Percentiles rank a stretch among this genome's conserved stretches.
phyloP scores from a whole-genome alignment of 2,329 filamentous ascomycete genomes.

The Orbilia oligospora region DNA sequence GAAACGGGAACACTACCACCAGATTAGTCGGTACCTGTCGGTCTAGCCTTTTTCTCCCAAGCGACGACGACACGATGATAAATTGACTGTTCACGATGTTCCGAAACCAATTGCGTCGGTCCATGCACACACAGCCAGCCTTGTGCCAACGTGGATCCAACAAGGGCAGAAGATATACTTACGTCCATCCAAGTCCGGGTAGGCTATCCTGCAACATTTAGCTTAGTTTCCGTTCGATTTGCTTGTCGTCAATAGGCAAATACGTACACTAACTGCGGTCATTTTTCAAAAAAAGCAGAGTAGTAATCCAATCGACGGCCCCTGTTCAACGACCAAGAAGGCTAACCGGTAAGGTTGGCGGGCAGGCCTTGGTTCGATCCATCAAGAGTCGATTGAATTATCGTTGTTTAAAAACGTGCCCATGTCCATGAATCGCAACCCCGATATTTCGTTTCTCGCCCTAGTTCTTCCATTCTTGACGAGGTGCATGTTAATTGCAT shows the following conservation, averaged over 20 bases:
- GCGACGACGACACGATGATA: slow-evolving; percentile 26
- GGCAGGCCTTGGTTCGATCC: slow-evolving; percentile 41
- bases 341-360: slow-evolving; percentile 52
- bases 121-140: slow-evolving; percentile 57
- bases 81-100: slow-evolving; percentile 17
- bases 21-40: slow-evolving; percentile 42
- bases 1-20: slow-evolving; percentile 43
- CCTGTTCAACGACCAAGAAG: slow-evolving; percentile 45
- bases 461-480: slow-evolving; percentile 42
- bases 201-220: slow-evolving; percentile 41
- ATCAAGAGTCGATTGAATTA: slow-evolving; percentile 37
- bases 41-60: slow-evolving; percentile 41
- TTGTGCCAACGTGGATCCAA: slow-evolving; percentile 61
- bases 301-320: slow-evolving; percentile 34
- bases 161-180: slow-evolving; percentile 41
- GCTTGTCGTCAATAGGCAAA: slow-evolving; percentile 29
- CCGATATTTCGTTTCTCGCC: slow-evolving; percentile 49
- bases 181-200: slow-evolving; percentile 58
- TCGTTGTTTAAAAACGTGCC: slow-evolving; percentile 55
- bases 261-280: slow-evolving; percentile 58
- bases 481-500: slow-evolving; percentile 37
- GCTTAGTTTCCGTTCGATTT: slow-evolving; percentile 33
- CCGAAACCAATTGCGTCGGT: slow-evolving; percentile 58
- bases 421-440: slow-evolving; percentile 43
- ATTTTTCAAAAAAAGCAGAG: slow-evolving; percentile 49